Conservation (phyloP, 2,329 filamentous ascomycete species). For the Leptodontidium sp. region DNA sequence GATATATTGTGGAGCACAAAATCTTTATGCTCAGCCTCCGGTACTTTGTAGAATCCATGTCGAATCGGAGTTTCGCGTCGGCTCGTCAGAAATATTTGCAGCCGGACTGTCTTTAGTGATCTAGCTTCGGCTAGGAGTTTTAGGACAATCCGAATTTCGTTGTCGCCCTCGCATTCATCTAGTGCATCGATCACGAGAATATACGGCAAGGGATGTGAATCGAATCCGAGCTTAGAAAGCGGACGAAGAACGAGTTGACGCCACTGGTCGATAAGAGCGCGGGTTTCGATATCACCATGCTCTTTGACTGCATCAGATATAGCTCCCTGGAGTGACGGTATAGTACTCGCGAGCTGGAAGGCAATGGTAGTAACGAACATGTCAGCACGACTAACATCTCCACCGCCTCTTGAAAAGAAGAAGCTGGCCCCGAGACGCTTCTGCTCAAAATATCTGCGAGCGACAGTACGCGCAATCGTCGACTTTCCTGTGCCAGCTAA, state of each 20-base stretch:
- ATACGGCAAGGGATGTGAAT: background rate
- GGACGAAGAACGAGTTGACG: background rate
- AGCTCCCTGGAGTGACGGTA: conserved; percentile 1
- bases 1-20: conserved; percentile 41
- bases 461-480: conserved; percentile 12
- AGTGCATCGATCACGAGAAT: conserved; percentile 11
- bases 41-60: background rate
- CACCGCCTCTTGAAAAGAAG: conserved; percentile 11
- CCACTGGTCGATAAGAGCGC: conserved; percentile 11
- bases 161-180: conserved; percentile 1
- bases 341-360: background rate
- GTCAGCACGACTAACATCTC: conserved; percentile 9
- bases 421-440: no score
- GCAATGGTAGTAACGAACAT: conserved; percentile 16
- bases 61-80: conserved; percentile 6
- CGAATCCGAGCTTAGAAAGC: background rate
- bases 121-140: conserved; percentile 1
- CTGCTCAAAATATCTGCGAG: conserved; percentile 4
- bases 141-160: background rate
- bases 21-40: background rate
- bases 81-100: conserved; percentile 7
- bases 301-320: background rate
- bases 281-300: background rate
- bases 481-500: conserved; percentile 17
- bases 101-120: background rate